Evolutionary conservation across 1,139 yeast species (phyloP), one percentile per base, ranked within the genome.

Genomic region (Blastobotrys petasosporus): DNA sequence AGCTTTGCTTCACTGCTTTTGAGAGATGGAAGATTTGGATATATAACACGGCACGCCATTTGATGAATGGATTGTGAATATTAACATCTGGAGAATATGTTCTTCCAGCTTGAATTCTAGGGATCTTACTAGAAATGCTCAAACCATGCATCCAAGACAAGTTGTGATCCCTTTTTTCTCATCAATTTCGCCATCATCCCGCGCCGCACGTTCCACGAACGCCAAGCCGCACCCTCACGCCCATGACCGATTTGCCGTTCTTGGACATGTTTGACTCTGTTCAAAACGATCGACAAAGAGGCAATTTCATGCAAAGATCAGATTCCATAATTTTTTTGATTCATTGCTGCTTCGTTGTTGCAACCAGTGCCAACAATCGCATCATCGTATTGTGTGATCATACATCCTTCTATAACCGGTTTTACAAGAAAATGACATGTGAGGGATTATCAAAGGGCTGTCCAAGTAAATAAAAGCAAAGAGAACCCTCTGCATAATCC

Each of bases 401-500:
- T 4, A 15, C 16, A 3, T 7, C 36, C 25, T 20, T 20, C 25
- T 20, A 33, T 33, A 33, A 33, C 16, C 17, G 20, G 11, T n/a
- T 10, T 15, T 3, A 33, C 20, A 16, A 15, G 5, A 16, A 33
- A 12, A 10, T 15, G 6, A 12, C 7, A 32, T 33, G 36, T 33
- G 13, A 11, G 32, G 15, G 12, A 39, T 30, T 29, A 32, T 44
- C 46, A 43, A 32, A 33, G 35, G 39, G 34, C 35, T 33, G 29
- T 29, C 28, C 23, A 28, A 6, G 23, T 17, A 28, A 9, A 36
- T 3, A 23, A 39, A 39, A 15, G 15, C 17, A 12, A 16, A 3
- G 13, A 10, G 23, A 32, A 32, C 33, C 38, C 37, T 42, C 45
- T 37, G 45, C 45, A 4, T 32, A 34, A 32, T 32, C 32, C 37